Evolutionary conservation across 2,329 filamentous ascomycete species (phyloP).

Genomic region (Ascochyta fabae): DNA sequence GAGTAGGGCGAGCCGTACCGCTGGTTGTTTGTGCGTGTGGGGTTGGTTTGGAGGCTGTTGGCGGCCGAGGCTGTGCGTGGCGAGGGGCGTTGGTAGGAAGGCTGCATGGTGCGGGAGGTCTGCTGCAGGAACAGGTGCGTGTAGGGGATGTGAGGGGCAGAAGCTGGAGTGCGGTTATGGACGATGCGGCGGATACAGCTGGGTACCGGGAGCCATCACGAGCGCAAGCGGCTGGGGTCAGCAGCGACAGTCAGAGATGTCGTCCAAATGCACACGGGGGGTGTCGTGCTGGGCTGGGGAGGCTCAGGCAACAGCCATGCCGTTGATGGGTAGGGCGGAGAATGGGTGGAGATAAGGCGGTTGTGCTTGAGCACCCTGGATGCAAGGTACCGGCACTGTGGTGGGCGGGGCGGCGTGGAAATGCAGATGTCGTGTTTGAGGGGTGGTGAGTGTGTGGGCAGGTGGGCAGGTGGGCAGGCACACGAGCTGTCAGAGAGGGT

Average conservation of each 20-base stretch:
- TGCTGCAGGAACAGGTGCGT: constrained; percentile 28
- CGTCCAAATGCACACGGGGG: constrained; percentile 35
- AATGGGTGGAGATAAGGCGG: constrained; percentile 40
- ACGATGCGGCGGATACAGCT: constrained; percentile 42
- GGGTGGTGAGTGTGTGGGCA: background rate
- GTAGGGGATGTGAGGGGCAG: constrained; percentile 17
- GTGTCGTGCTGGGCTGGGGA: constrained; percentile 16
- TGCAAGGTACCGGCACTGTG: constrained; percentile 15
- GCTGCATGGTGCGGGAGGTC: constrained; percentile 73
- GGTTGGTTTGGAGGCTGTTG: constrained; percentile 73
- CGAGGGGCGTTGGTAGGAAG: constrained; percentile 74
- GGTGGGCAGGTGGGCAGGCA: background rate
- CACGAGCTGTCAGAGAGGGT: constrained; percentile 2
- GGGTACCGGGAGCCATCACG: constrained; percentile 49
- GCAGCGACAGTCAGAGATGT: constrained; percentile 29
- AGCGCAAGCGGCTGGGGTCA: constrained; percentile 34
- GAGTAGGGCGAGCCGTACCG: constrained; percentile 69
- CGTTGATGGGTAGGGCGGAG: constrained; percentile 30
- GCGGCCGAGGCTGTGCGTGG: constrained; percentile 76
- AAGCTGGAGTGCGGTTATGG: constrained; percentile 34
- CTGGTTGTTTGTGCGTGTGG: constrained; percentile 72
- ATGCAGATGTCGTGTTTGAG: constrained; percentile 12
- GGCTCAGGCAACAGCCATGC: constrained; percentile 49
- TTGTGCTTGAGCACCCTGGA: constrained; percentile 31
- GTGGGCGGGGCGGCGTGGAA: constrained; percentile 16